Base-by-base conservation (phyloP, 2,329 filamentous ascomycete genomes). In the Trichoderma oligosporum region DNA sequence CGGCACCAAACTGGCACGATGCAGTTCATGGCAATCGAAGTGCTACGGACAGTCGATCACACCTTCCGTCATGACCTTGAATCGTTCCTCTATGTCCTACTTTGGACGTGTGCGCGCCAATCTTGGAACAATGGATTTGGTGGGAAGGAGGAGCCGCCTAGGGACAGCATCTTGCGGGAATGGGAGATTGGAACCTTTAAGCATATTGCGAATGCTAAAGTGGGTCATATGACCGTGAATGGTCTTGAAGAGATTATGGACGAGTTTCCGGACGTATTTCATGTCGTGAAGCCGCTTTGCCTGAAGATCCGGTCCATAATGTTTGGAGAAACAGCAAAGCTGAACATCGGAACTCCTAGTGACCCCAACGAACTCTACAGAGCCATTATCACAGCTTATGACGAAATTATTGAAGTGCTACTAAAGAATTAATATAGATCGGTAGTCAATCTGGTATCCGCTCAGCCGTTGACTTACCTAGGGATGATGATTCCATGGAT, bases 1-100 rank as follows among this genome's bases (percentile, higher is more conserved):
- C 36, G 64, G 59, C 44, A 72, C 58, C 58, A 59, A 39, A 63
- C 61, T 25, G 67, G 69, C 36, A 72, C 64, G 27, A 66, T 69
- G 60, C 60, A 68, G 42, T 72, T 70, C 44, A 74, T 73, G 64
- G 70, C 67, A 0, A 65, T 71, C 31, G 66, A 70, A 49, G 67
- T 74, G 8, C 59, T 74, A 7, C 47, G 61, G n/a, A 62, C 58
- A 7, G 58, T 61, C 4, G 58, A 64, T 29, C 66, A 72, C 54
- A 73, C 60, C 22, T 62, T 59, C 14, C 58, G 60, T 14, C 56
- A 61, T 9, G 58, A 62, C 11, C 22, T 61, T 1, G 58, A 62
- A 31, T 59, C 60, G 2, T 55, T 55, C 25, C 57, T n/a, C 38
- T 59, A 58, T 12, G 59, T 59, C 9, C n/a, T 62, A 1, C 3